These are phyloP conservation scores for Cenchrus purpureus DNA, from an alignment of 176 grass and related monocot genomes.

Conservation along the genomic window DNA sequence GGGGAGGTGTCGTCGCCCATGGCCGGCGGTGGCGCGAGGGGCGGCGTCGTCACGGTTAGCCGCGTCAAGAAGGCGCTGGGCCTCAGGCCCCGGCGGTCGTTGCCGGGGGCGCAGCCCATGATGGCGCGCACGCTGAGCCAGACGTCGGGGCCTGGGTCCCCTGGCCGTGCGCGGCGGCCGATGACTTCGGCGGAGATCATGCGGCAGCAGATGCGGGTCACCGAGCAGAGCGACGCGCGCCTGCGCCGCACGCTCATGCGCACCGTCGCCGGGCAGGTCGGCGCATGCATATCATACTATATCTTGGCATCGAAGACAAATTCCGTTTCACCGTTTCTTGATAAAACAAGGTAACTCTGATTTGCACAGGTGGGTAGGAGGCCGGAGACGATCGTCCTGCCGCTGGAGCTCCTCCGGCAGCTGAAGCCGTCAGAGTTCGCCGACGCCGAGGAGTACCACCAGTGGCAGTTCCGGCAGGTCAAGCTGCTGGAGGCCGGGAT, in stretches of 20 bases:
- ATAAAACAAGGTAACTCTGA: no score
- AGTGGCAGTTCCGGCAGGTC: slow-evolving; percentile 85
- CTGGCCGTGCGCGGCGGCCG: slow-evolving; percentile 58
- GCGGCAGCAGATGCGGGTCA: slow-evolving; percentile 88
- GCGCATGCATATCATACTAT: neutral
- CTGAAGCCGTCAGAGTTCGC: slow-evolving; percentile 74
- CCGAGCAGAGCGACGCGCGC: slow-evolving; percentile 74
- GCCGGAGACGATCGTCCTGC: slow-evolving; percentile 78
- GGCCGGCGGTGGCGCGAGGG: slow-evolving; percentile 29
- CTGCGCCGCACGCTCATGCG: slow-evolving; percentile 85
- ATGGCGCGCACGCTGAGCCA: slow-evolving; percentile 71
- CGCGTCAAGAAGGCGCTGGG: slow-evolving; percentile 78
- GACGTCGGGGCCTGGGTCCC: slow-evolving; percentile 53
- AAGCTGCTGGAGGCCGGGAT: slow-evolving; percentile 86
- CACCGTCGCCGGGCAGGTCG: slow-evolving; percentile 74
- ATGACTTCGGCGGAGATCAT: slow-evolving; percentile 97
- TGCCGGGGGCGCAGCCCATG: slow-evolving; percentile 43
- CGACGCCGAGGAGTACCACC: slow-evolving; percentile 73
- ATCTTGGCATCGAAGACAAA: neutral
- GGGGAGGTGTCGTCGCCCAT: slow-evolving; percentile 44
- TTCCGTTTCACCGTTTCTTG: neutral
- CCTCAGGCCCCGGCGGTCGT: slow-evolving; percentile 54
- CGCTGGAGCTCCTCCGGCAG: slow-evolving; percentile 92
- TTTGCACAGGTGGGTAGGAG: slow-evolving; percentile 54
- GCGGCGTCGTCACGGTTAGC: slow-evolving; percentile 61